Conservation (phyloP, 1,139 yeast species). For the Zygoascus sp. region DNA sequence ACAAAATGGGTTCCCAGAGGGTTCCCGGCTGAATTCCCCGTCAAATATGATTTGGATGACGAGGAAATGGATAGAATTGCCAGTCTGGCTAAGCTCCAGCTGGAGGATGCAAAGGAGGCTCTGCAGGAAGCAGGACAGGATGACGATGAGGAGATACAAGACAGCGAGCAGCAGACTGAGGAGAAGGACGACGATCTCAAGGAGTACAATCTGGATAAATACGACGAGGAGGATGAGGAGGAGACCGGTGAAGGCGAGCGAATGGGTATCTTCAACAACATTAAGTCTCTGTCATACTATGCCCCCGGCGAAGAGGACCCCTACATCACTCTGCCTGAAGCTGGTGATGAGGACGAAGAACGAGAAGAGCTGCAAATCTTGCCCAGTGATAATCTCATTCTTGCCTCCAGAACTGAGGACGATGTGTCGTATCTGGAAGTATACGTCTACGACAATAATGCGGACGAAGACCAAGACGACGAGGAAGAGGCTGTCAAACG, state of each 20-base stretch:
- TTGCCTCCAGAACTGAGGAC: constrained; percentile 95
- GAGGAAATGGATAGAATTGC: constrained; percentile 90
- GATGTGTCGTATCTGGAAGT: constrained; percentile 90
- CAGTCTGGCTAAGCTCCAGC: constrained; percentile 76
- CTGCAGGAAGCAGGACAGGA: constrained; percentile 41
- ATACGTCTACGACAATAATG: constrained; percentile 77
- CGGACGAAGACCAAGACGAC: constrained; percentile 50
- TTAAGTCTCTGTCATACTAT: constrained; percentile 47
- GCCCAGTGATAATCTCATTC: constrained; percentile 83
- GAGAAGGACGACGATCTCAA: constrained; percentile 61
- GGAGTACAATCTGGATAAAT: constrained; percentile 80
- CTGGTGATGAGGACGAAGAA: constrained; percentile 58
- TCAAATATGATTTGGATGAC: constrained; percentile 80
- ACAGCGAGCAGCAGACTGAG: constrained; percentile 29
- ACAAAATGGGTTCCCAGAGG: constrained; percentile 97
- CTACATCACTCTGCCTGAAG: constrained; percentile 60
- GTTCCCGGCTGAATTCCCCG: constrained; percentile 88
- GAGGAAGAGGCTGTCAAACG: constrained; percentile 54
- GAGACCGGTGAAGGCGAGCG: constrained; percentile 41
- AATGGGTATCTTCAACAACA: constrained; percentile 39
- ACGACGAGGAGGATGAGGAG: constrained; percentile 73
- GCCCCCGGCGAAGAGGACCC: constrained; percentile 67
- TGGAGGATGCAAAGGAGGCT: constrained; percentile 67
- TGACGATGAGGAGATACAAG: constrained; percentile 23
- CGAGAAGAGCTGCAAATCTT: constrained; percentile 79